Percentiles rank a stretch among this genome's conserved stretches.
Conservation (phyloP, 768 basidiomycete genomes). For the Collybia mongolica region DNA sequence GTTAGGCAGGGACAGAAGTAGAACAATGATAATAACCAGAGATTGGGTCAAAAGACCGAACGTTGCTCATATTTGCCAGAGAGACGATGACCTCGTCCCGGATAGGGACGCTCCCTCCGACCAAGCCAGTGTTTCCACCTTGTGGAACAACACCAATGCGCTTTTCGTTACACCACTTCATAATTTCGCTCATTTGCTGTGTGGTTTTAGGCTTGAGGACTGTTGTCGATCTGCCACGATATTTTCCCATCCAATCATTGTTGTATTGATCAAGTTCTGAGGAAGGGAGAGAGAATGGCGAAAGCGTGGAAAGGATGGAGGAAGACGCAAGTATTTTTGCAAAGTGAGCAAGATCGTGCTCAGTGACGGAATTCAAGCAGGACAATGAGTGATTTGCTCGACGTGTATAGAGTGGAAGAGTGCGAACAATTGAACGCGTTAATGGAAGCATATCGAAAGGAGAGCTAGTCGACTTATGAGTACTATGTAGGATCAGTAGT, state of each 20-base stretch:
- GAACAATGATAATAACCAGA: conserved; percentile 53
- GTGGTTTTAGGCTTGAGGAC: conserved; percentile 89
- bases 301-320: conserved; percentile 67
- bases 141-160: conserved; percentile 93
- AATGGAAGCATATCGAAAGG: conserved; percentile 8
- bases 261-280: conserved; percentile 81
- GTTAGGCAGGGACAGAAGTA: conserved; percentile 3
- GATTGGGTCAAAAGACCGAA: conserved; percentile 81
- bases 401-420: conserved; percentile 9
- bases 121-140: conserved; percentile 97
- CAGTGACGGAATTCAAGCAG: conserved; percentile 47
- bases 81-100: conserved; percentile 87
- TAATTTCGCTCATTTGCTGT: conserved; percentile 82
- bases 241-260: conserved; percentile 96
- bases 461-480: neutral
- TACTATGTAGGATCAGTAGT: neutral
- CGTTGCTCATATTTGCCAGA: conserved; percentile 76
- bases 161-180: conserved; percentile 82
- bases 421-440: conserved; percentile 19
- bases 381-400: conserved; percentile 20
- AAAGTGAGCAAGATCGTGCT: conserved; percentile 66
- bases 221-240: conserved; percentile 77
- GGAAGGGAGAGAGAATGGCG: conserved; percentile 41
- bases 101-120: conserved; percentile 91
- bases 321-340: conserved; percentile 58